Percentiles rank a stretch among this genome's conserved stretches.
Conservation (phyloP, 805 yeast species). For the Metschnikowia vanudenii region DNA sequence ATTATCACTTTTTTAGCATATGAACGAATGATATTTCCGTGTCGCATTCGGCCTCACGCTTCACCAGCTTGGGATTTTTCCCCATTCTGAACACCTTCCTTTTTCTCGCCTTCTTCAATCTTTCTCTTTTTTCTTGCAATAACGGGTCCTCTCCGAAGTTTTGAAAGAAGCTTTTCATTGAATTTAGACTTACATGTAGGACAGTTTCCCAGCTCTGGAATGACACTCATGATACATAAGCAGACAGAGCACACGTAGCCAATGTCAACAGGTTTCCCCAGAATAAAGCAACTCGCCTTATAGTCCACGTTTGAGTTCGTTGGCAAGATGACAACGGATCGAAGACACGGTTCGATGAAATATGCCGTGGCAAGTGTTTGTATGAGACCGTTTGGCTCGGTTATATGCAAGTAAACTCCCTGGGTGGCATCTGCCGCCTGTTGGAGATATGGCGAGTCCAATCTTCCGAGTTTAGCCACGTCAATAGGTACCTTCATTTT, state of each 20-base stretch:
- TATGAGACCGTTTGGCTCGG: conserved; percentile 70
- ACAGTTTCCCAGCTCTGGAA: conserved; percentile 68
- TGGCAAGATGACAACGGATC: conserved; percentile 76
- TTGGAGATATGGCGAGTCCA: conserved; percentile 77
- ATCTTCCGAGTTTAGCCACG: conserved; percentile 71
- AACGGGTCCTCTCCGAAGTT: conserved; percentile 60
- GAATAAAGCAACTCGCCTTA: conserved; percentile 88
- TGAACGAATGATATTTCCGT: too few species aligned
- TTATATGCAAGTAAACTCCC: conserved; percentile 77
- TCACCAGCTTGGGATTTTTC: not conserved
- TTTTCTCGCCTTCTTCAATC: conserved; percentile 8
- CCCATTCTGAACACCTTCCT: not conserved
- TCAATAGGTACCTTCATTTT: conserved; percentile 88
- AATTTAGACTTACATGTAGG: conserved; percentile 85
- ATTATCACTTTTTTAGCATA: too few species aligned
- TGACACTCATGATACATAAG: conserved; percentile 68
- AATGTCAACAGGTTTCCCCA: conserved; percentile 86
- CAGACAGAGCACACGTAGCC: conserved; percentile 97
- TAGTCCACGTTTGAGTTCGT: conserved; percentile 86
- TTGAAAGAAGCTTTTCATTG: conserved; percentile 59
- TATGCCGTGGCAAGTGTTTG: conserved; percentile 81
- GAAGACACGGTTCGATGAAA: conserved; percentile 79
- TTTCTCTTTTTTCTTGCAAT: conserved; percentile 37
- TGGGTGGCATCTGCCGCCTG: conserved; percentile 95
- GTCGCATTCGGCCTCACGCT: not conserved